A percentile compares a stretch with the other conserved stretches of the same genome.
Conservation (phyloP, 2,329 filamentous ascomycete genomes). For the Pestalotiopsis sp. region DNA sequence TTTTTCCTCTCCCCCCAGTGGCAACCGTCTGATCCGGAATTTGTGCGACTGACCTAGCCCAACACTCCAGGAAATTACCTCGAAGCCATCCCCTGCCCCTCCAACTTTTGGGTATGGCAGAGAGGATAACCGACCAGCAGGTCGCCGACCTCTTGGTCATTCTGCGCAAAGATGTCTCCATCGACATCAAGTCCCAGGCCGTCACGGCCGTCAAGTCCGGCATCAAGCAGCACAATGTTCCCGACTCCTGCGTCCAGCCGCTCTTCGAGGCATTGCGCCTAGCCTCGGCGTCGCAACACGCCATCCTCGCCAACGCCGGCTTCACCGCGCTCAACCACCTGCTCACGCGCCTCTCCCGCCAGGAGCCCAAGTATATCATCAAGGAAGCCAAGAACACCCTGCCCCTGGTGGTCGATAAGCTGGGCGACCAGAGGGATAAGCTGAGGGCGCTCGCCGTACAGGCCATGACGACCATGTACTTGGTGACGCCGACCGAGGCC, state of each 20-base stretch:
- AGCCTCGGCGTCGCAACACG: conserved; percentile 76
- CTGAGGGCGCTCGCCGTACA: conserved; percentile 74
- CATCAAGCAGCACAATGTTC: conserved; percentile 92
- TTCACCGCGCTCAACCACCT: conserved; percentile 89
- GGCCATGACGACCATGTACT: conserved; percentile 77
- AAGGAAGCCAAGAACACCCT: conserved; percentile 73
- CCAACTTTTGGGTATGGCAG: conserved; percentile 44
- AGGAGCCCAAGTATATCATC: conserved; percentile 74
- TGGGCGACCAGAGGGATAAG: conserved; percentile 88
- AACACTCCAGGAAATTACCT: background rate
- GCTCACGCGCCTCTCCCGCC: conserved; percentile 80
- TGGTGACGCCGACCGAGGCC: conserved; percentile 69
- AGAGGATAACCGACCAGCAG: conserved; percentile 61
- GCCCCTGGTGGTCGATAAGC: conserved; percentile 76
- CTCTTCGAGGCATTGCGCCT: conserved; percentile 82
- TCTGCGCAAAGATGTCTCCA: conserved; percentile 62
- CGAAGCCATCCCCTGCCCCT: background rate
- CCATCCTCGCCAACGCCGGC: conserved; percentile 76
- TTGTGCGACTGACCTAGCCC: background rate
- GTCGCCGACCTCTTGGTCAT: conserved; percentile 55
- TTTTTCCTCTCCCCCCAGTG: conserved; percentile 16
- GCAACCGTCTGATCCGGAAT: conserved; percentile 22
- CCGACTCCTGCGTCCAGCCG: conserved; percentile 68
- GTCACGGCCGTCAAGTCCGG: conserved; percentile 79
- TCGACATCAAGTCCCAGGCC: conserved; percentile 71